Conservation (phyloP, 257 asterid genomes). For the Petunia axillaris region DNA sequence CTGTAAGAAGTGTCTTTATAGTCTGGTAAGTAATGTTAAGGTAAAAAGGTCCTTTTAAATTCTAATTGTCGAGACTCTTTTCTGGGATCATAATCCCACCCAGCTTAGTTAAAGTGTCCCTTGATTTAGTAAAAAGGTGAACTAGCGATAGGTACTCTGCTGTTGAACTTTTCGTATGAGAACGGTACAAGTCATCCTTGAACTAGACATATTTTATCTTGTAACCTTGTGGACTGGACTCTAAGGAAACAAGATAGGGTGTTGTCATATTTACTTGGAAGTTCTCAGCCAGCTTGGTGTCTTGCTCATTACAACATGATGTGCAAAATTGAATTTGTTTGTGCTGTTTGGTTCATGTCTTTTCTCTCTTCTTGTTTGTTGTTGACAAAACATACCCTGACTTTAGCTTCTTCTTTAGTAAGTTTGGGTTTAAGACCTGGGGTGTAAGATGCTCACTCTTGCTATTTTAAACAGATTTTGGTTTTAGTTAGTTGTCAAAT, state of each 20-base stretch:
- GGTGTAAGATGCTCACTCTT: not conserved
- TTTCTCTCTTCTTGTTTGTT: not conserved
- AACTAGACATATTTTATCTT: not conserved
- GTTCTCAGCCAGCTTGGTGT: not conserved
- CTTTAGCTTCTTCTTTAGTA: not conserved
- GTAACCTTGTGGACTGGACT: not conserved
- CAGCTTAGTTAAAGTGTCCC: not conserved
- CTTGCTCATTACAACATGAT: not conserved
- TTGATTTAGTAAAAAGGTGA: not conserved
- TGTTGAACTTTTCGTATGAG: not conserved
- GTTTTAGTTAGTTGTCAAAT: not conserved
- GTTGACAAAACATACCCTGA: not conserved
- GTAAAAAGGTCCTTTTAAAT: not conserved
- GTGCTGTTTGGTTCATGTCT: not conserved
- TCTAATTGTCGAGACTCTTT: not conserved
- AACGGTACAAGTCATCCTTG: not conserved
- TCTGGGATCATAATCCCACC: not conserved
- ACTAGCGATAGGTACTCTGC: not conserved
- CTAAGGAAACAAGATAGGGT: not conserved
- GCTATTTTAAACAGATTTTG: not conserved
- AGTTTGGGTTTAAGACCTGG: not conserved
- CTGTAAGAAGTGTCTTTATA: not conserved
- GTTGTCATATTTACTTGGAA: not conserved
- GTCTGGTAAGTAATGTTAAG: not conserved
- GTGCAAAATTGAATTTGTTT: not conserved